Percentiles rank a stretch among this genome's conserved stretches.
phyloP scores from a whole-genome alignment of 2,329 filamentous ascomycete species.

The Metarhizium sp. region DNA sequence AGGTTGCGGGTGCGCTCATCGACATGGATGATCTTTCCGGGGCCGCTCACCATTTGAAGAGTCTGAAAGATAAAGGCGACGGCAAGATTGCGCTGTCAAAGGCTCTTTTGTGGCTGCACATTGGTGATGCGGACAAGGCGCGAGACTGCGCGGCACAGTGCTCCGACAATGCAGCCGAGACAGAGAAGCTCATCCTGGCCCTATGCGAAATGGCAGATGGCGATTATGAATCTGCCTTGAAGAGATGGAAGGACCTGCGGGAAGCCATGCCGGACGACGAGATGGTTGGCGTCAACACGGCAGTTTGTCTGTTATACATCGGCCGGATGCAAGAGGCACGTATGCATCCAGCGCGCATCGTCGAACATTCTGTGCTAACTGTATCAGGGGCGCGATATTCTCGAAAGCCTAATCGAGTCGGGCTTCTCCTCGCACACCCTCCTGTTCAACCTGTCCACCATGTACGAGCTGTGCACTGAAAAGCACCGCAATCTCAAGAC shows the following conservation, averaged over 20 bases:
- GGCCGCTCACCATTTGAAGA: constrained; percentile 63
- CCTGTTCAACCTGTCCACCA: constrained; percentile 80
- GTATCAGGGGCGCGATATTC: constrained; percentile 48
- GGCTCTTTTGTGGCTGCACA: constrained; percentile 64
- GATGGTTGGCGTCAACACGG: constrained; percentile 72
- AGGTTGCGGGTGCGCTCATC: constrained; percentile 57
- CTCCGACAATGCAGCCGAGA: constrained; percentile 20
- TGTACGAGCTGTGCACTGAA: constrained; percentile 88
- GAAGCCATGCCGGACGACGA: constrained; percentile 41
- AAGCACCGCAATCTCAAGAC: constrained; percentile 61
- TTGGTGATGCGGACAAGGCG: constrained; percentile 68
- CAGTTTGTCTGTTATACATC: constrained; percentile 75
- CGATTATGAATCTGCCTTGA: constrained; percentile 55
- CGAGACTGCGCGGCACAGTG: constrained; percentile 37
- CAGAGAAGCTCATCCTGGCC: constrained; percentile 48
- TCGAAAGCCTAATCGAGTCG: constrained; percentile 56
- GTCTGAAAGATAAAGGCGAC: constrained; percentile 35
- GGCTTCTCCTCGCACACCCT: constrained; percentile 66
- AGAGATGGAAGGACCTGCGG: constrained; percentile 47
- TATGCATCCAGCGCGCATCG: not conserved
- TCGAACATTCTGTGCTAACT: constrained; percentile 8
- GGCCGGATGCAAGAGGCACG: constrained; percentile 63
- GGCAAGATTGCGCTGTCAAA: constrained; percentile 36
- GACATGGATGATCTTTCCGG: constrained; percentile 85
- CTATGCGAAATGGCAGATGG: constrained; percentile 73